These are phyloP conservation scores for Candida boidinii DNA, from an alignment of 805 yeast species.

Conservation along the genomic window DNA sequence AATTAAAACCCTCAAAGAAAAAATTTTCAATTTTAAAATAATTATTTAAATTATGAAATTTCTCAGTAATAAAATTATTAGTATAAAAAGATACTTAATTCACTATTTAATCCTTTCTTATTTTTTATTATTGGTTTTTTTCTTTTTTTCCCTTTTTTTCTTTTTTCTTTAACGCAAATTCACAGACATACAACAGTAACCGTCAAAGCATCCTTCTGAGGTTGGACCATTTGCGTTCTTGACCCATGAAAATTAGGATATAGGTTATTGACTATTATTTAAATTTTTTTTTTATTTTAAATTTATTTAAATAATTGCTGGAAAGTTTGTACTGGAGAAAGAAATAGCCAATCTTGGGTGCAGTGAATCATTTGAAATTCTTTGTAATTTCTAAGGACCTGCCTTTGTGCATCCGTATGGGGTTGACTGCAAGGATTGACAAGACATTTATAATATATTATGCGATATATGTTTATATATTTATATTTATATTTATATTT, in stretches of 20 bases:
- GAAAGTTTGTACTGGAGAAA: slow-evolving; percentile 41
- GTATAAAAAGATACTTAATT: too few species aligned
- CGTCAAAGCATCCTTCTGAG: slow-evolving; percentile 51
- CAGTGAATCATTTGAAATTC: slow-evolving; percentile 43
- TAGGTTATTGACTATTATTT: slow-evolving; percentile 28
- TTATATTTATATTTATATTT: too few species aligned
- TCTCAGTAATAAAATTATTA: too few species aligned
- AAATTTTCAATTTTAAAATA: too few species aligned
- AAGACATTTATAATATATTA: slow-evolving; percentile 34
- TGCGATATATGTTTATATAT: too few species aligned
- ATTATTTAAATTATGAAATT: too few species aligned
- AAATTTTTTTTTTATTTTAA: slow-evolving; percentile 9
- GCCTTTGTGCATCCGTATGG: slow-evolving; percentile 63
- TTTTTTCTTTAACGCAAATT: slow-evolving; percentile 36
- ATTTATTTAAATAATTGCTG: background rate
- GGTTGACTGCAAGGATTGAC: slow-evolving; percentile 55
- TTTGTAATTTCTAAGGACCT: slow-evolving; percentile 37
- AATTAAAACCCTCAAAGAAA: too few species aligned
- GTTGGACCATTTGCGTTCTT: slow-evolving; percentile 38
- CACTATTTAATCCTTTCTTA: too few species aligned
- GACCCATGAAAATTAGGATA: slow-evolving; percentile 55
- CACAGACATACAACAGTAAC: slow-evolving; percentile 37
- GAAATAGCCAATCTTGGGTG: slow-evolving; percentile 54
- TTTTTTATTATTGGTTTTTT: slow-evolving; percentile 1
- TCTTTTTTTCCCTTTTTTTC: slow-evolving; percentile 1